phyloP scores from a whole-genome alignment of 2,329 filamentous ascomycete genomes.

The Aspergillus caelatus region DNA sequence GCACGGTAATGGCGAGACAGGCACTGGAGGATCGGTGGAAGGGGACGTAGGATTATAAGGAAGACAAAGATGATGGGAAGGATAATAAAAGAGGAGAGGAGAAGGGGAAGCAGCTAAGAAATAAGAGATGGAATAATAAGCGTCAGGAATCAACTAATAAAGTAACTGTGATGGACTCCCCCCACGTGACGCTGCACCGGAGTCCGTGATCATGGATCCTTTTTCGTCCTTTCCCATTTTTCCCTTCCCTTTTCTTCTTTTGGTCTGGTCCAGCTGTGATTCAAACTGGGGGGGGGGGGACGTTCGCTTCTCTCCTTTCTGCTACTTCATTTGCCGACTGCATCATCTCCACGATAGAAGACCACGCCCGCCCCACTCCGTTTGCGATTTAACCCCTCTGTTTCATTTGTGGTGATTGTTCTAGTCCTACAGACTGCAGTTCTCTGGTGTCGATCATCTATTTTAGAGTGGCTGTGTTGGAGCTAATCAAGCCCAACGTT shows the following conservation, averaged over 20 bases:
- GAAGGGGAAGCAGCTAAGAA: not conserved
- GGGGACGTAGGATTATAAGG: not conserved
- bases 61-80: not conserved
- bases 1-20: not conserved
- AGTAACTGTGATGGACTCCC: not conserved
- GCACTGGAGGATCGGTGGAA: not conserved
- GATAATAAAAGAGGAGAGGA: not conserved
- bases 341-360: conserved; percentile 13
- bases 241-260: not conserved
- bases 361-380: conserved; percentile 4
- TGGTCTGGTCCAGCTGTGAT: not conserved
- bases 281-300: not conserved
- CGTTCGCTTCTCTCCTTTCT: conserved; percentile 5
- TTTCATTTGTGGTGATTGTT: not conserved
- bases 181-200: conserved; percentile 1
- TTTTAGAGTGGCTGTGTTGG: conserved; percentile 17
- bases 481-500: not conserved
- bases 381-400: conserved; percentile 9
- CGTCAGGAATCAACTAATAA: not conserved
- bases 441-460: conserved; percentile 14
- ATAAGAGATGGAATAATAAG: not conserved
- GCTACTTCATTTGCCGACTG: conserved; percentile 12
- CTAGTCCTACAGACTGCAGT: not conserved
- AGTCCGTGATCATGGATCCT: not conserved
- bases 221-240: not conserved